These are phyloP conservation scores for Candida stauntonica DNA, from an alignment of 805 yeast species.

Conservation along the genomic window DNA sequence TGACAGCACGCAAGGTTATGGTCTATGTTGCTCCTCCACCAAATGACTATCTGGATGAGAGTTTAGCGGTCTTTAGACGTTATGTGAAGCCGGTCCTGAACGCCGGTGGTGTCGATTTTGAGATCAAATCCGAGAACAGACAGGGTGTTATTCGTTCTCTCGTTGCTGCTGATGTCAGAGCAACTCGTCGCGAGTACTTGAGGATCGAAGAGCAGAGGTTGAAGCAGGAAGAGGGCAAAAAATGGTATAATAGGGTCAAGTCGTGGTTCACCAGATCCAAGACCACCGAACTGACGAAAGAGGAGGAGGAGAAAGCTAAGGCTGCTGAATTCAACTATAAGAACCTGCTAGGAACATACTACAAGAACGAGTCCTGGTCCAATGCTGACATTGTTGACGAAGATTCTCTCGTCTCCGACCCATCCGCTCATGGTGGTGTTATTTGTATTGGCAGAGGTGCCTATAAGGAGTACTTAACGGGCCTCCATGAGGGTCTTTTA, in stretches of 20 bases:
- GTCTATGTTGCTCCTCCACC: slow-evolving; percentile 97
- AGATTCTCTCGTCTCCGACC: slow-evolving; percentile 42
- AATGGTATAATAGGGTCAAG: slow-evolving; percentile 19
- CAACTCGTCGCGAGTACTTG: slow-evolving; percentile 47
- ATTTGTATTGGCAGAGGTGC: slow-evolving; percentile 95
- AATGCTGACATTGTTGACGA: slow-evolving; percentile 33
- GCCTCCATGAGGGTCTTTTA: slow-evolving; percentile 89
- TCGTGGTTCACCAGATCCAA: slow-evolving; percentile 10
- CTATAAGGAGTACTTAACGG: slow-evolving; percentile 84
- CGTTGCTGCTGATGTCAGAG: slow-evolving; percentile 81
- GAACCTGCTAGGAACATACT: slow-evolving; percentile 58
- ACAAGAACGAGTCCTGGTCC: slow-evolving; percentile 24
- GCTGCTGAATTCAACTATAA: slow-evolving; percentile 34
- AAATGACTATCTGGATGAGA: slow-evolving; percentile 75
- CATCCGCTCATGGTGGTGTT: slow-evolving; percentile 70
- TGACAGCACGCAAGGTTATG: slow-evolving; percentile 68
- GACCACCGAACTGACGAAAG: slow-evolving; percentile 15
- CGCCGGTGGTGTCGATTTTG: slow-evolving; percentile 81
- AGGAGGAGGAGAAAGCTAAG: slow-evolving; percentile 21
- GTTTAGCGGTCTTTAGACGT: slow-evolving; percentile 67
- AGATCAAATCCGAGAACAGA: slow-evolving; percentile 66
- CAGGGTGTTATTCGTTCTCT: slow-evolving; percentile 84
- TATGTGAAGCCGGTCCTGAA: slow-evolving; percentile 83
- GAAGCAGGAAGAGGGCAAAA: slow-evolving; percentile 18
- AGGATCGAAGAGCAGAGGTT: slow-evolving; percentile 26